Evolutionary conservation across 495 filamentous ascomycete genomes (phyloP), one percentile per base, ranked within the genome.

Genomic region (Tuber brumale): DNA sequence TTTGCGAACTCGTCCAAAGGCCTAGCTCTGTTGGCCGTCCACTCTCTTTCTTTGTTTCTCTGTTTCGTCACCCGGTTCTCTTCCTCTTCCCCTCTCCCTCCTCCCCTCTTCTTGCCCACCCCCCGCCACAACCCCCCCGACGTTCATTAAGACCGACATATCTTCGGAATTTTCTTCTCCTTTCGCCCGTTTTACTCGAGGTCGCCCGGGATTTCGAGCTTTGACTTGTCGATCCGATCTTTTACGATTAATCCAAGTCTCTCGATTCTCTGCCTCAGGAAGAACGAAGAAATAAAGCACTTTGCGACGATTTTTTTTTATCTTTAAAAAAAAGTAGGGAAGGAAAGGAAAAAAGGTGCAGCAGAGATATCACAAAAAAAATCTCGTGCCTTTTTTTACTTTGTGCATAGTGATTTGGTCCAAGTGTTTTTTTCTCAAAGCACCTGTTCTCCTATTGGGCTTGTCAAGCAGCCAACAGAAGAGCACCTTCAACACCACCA

Each of bases 31-130:
- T 76, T 79, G 80, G 77, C 81, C 77, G 80, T 82, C 81, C 81
- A 76, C 80, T 82, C 81, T 80, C 78, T 82, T 81, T 81, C 69
- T 71, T 80, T 79, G 72, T 80, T 79, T 82, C 70, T 82, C 71
- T 81, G 48, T 69, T 77, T 79, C 79, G 73, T 78, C 79, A 79
- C 61, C 79, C 48, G 74, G 66, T 72, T 81, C 81, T 74, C 70
- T 76, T 74, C 71, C 70, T 71, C 10, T 45, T 37, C n/a, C 31
- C 7, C 71, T 14, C 45, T 42, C 35, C 70, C 74, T 70, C 61
- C 69, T 35, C 71, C 75, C 69, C 71, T 71, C 43, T 46, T 70
- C 44, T 75, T 51, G 74, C 77, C 80, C 73, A 76, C 77, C 77
- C 77, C 80, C 66, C 70, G 70, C 51, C 57, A 66, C 57, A 66